Percentiles rank a stretch among this genome's conserved stretches.
Conservation (phyloP, 441 rosid genomes). For the Bocquillonia castaneifolia region DNA sequence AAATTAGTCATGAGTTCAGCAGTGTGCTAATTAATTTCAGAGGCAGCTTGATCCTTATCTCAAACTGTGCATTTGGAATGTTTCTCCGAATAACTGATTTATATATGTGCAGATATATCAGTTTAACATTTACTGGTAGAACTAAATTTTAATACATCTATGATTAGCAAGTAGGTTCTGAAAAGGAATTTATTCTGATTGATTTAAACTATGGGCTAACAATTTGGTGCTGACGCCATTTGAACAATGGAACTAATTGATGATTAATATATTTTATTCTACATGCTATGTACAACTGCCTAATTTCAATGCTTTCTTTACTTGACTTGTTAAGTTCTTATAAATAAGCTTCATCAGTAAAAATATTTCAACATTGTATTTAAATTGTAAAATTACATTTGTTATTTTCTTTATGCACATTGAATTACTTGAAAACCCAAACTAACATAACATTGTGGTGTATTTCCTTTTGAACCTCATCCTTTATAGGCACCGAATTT, state of each 20-base stretch:
- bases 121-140: background rate
- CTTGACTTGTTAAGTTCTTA: background rate
- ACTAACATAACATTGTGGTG: constrained; percentile 16
- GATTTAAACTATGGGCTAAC: background rate
- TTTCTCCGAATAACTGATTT: background rate
- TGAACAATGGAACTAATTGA: background rate
- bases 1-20: background rate
- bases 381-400: background rate
- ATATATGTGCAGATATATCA: background rate
- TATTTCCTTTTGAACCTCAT: constrained; percentile 15
- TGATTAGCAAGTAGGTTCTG: background rate
- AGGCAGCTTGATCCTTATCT: background rate
- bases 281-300: background rate
- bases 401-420: constrained; percentile 4
- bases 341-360: background rate
- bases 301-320: background rate
- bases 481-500: constrained; percentile 37
- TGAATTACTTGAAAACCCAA: constrained; percentile 3
- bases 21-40: background rate
- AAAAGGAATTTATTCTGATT: background rate
- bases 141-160: no score
- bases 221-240: background rate
- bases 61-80: background rate
- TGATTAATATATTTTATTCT: background rate
- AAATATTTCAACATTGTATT: background rate